Evolutionary conservation across 1,284 basidiomycete species (phyloP).

Genomic region (Amylostereum areolatum): DNA sequence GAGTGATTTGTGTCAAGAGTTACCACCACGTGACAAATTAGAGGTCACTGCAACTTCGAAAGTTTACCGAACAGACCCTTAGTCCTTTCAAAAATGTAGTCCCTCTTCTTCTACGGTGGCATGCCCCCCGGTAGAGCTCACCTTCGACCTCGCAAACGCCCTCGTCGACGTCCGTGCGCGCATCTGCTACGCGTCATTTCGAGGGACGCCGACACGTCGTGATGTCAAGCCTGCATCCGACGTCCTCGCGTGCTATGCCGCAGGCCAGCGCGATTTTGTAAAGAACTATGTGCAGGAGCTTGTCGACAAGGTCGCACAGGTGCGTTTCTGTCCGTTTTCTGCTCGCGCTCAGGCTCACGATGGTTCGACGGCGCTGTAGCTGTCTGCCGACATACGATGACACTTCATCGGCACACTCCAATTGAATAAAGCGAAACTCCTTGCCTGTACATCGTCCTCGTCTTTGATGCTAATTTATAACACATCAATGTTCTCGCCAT

Average conservation of each 20-base stretch:
- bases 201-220: too few relatives aligned
- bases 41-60: too few relatives aligned
- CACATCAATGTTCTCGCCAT: slow-evolving; percentile 2
- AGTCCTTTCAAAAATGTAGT: too few relatives aligned
- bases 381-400: slow-evolving; percentile 85
- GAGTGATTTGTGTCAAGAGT: too few relatives aligned
- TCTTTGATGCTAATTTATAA: slow-evolving; percentile 5
- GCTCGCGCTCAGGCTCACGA: too few relatives aligned
- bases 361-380: slow-evolving; percentile 42
- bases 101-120: too few relatives aligned
- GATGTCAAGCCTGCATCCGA: slow-evolving; percentile 88
- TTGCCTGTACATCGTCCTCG: slow-evolving; percentile 74
- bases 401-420: slow-evolving; percentile 96
- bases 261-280: slow-evolving; percentile 87
- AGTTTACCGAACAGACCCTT: too few relatives aligned
- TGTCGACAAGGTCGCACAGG: slow-evolving; percentile 79
- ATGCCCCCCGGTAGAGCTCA: too few relatives aligned
- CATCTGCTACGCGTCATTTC: too few relatives aligned
- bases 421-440: slow-evolving; percentile 89
- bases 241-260: slow-evolving; percentile 75
- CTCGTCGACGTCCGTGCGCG: too few relatives aligned
- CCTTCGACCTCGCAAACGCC: too few relatives aligned
- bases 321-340: slow-evolving; percentile 30
- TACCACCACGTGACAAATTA: too few relatives aligned
- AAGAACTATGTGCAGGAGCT: slow-evolving; percentile 98